These are phyloP conservation scores for Begonia masoniana DNA, from an alignment of 306 rosid species.

Conservation along the genomic window DNA sequence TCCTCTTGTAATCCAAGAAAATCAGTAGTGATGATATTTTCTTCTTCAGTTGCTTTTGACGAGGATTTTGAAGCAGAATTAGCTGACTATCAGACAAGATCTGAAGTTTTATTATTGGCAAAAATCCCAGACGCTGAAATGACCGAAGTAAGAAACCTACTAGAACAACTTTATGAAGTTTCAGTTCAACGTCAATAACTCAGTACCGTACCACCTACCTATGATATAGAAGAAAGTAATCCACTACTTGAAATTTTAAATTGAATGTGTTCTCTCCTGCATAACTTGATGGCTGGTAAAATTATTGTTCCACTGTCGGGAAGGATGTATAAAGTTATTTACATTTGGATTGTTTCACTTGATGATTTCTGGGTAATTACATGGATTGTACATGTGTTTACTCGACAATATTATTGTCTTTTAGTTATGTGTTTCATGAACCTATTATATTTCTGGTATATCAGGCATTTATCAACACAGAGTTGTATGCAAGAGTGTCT, in stretches of 20 bases:
- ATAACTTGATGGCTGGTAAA: no score
- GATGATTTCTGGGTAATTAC: no score
- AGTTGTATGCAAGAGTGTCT: conserved; percentile 90
- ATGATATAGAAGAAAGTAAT: background rate
- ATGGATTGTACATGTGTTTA: no score
- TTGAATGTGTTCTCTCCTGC: no score
- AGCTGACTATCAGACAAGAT: conserved; percentile 58
- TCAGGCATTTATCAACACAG: conserved; percentile 89
- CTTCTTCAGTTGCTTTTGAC: conserved; percentile 80
- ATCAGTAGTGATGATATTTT: conserved; percentile 9
- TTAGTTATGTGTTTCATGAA: no score
- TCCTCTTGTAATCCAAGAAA: conserved; percentile 6
- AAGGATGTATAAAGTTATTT: no score
- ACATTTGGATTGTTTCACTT: no score
- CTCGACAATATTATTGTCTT: no score
- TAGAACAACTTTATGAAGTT: conserved; percentile 7
- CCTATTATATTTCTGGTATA: background rate
- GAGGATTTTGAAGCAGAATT: conserved; percentile 97
- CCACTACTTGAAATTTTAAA: background rate
- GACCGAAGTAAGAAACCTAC: conserved; percentile 49
- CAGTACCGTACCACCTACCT: background rate
- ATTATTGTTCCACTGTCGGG: no score
- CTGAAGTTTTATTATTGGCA: conserved; percentile 66
- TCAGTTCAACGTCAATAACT: background rate
- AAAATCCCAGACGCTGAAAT: conserved; percentile 69